These are phyloP conservation scores for Pelargonium australe DNA, from an alignment of 441 rosid genomes.

Conservation along the genomic window DNA sequence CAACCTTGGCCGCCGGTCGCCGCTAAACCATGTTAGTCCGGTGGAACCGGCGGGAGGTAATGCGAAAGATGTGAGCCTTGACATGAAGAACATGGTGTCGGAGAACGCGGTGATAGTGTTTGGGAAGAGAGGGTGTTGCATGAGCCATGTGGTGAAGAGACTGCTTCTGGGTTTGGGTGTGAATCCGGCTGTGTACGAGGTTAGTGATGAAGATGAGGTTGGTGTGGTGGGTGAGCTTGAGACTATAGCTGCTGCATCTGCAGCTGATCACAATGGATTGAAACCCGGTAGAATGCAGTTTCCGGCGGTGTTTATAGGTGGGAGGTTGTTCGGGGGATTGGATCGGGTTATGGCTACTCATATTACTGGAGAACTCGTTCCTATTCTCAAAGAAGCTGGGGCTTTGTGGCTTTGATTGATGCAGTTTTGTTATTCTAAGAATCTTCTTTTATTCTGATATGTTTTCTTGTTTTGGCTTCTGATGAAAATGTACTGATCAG, in stretches of 20 bases:
- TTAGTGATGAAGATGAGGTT: slow-evolving; percentile 50
- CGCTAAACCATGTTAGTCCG: neutral
- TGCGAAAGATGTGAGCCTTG: slow-evolving; percentile 8
- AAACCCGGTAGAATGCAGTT: slow-evolving; percentile 34
- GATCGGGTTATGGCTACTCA: slow-evolving; percentile 88
- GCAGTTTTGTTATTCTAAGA: too few relatives aligned
- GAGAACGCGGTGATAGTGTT: slow-evolving; percentile 79
- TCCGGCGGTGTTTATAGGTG: slow-evolving; percentile 82
- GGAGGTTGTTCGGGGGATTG: slow-evolving; percentile 72
- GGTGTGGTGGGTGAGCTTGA: slow-evolving; percentile 32
- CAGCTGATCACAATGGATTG: neutral
- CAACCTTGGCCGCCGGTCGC: neutral
- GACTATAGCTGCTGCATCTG: slow-evolving; percentile 20
- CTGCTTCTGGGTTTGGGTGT: slow-evolving; percentile 70
- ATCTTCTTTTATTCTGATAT: too few relatives aligned
- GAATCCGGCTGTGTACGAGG: slow-evolving; percentile 62
- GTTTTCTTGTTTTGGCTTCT: too few relatives aligned
- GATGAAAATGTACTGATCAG: too few relatives aligned
- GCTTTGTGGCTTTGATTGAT: slow-evolving; percentile 62
- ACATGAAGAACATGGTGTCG: slow-evolving; percentile 36
- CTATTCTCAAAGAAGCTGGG: slow-evolving; percentile 68
- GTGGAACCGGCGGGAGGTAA: too few relatives aligned
- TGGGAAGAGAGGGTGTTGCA: slow-evolving; percentile 70
- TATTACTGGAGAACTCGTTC: slow-evolving; percentile 72
- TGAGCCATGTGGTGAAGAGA: slow-evolving; percentile 75